Evolutionary conservation across 805 yeast species (phyloP), one percentile per base, ranked within the genome.

Genomic region (Yarrowia porcina): DNA sequence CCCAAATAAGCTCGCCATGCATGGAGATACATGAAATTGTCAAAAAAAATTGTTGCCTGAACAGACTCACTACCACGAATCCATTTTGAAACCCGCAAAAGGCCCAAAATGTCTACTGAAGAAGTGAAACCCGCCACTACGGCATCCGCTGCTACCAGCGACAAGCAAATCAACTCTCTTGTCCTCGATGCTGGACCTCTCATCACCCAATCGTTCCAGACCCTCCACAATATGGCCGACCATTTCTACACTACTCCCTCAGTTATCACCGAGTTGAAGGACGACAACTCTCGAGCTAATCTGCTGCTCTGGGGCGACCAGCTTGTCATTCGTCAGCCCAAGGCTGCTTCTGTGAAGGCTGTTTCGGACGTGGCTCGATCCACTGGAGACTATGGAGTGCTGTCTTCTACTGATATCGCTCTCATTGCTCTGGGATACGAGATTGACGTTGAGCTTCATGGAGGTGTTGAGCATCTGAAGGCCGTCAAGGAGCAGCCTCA

Each of bases 141-240:
- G 23, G 32, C 32, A 10, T 2, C 50, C 17, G 25, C 23, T 11
- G 33, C 18, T 18, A 23, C 36, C 11, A 21, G 32, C 13, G 39
- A 20, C 13, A 32, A 32, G 27, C 39, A 27, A 4, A 56, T 56
- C 15, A 20, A 39, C 36, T 39, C 61, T 1, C 78, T 96, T 63
- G 89, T 90, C 33, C 80, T 94, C 67, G 99, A 94, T 81, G 98
- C 99, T 3, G 94, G 97, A 57, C 99, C 99, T 6, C 77, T 94
- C 67, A 88, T 94, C 68, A 88, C 96, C 1, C 96, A 90, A 69
- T 80, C 94, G 5, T 89, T 89, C 12, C 80, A 91, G 2, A 82
- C 86, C 20, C 78, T 94, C 47, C 85, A 86, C 69, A 83, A 82
- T 66, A 83, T 81, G 71, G 97, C 96, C 0, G 74, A 80, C 17